Base-by-base conservation (phyloP, 805 yeast genomes). In the Candida koratica region DNA sequence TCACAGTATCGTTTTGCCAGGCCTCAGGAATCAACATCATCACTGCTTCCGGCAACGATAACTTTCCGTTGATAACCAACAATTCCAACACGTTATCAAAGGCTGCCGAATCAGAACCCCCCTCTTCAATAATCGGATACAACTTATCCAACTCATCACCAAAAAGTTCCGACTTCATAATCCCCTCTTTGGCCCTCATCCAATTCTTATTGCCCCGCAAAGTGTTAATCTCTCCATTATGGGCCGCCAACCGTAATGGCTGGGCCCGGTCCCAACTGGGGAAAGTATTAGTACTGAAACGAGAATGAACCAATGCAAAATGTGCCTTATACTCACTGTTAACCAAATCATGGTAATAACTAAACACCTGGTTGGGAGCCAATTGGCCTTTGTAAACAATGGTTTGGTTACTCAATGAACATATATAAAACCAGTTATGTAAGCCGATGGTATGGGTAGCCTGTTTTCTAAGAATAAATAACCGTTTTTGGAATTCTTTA, bases 231-330 rank as follows among this genome's bases (percentile, higher is more conserved):
- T 90, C 98, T 73, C 98, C 98, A 61, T 90, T 90, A 67, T 90
- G 98, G 25, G 98, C 98, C 20, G 95, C 86, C 83, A 94, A 82
- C 61, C 97, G 75, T 55, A 90, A 73, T 32, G 98, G 98, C 66
- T 90, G 98, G 16, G 98, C 97, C 64, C 98, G 79, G 66, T 93
- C 98, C 98, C 98, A 90, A n/a, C 96, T 87, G 32, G 98, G 98
- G 78, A 90, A 90, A 32, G 98, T 90, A 64, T 90, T 90, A 20
- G 98, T 90, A 39, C 97, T 88, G 73, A 90, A 90, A 60, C 98
- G 79, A 16, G 97, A 89, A 68, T 90, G 98, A 34, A 90, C 97
- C 27, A 90, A 73, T 11, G 97, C 95, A 71, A 93, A 86, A 57
- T 89, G 97, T 30, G 94, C 93, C 66, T 87, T 90, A 63, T 80